Evolutionary conservation across 805 yeast genomes (phyloP).

Genomic region (Maudiozyma pseudohumilis): DNA sequence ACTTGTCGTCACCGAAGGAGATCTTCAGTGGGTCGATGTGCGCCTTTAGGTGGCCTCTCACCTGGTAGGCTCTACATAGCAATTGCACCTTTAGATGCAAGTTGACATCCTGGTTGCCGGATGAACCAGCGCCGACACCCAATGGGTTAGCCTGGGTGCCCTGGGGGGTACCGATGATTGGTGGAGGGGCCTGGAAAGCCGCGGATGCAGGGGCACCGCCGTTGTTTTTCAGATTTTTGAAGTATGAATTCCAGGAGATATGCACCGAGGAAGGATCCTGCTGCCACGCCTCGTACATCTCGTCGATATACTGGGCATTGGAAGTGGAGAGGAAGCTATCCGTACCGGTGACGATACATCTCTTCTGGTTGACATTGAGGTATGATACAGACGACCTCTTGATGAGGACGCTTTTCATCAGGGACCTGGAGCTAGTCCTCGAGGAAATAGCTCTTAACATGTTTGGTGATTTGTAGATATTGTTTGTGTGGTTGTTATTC

Average conservation of each 20-base stretch:
- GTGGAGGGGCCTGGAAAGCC: conserved; percentile 90
- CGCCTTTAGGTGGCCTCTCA: conserved; percentile 94
- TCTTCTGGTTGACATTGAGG: background rate
- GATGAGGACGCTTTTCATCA: conserved; percentile 3
- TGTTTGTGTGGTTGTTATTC: too few species aligned
- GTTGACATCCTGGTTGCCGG: conserved; percentile 56
- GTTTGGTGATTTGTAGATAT: background rate
- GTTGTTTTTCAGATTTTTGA: conserved; percentile 75
- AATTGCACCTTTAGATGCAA: conserved; percentile 92
- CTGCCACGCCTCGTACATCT: conserved; percentile 94
- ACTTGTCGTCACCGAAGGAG: conserved; percentile 62
- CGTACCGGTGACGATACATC: conserved; percentile 14
- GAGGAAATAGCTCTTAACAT: conserved; percentile 6
- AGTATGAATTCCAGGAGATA: conserved; percentile 94
- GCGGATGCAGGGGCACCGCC: conserved; percentile 52
- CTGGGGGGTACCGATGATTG: conserved; percentile 69
- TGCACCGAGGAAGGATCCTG: conserved; percentile 87
- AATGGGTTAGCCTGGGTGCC: conserved; percentile 55
- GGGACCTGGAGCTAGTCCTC: conserved; percentile 3
- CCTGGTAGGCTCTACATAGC: conserved; percentile 96
- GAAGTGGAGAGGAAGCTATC: conserved; percentile 78
- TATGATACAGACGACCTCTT: conserved; percentile 1
- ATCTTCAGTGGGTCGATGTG: conserved; percentile 92
- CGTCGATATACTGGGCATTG: conserved; percentile 89
- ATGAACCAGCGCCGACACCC: conserved; percentile 20